These are phyloP conservation scores for Protostelium mycophagum DNA, from an alignment of 78 protist genomes.

Conservation along the genomic window DNA sequence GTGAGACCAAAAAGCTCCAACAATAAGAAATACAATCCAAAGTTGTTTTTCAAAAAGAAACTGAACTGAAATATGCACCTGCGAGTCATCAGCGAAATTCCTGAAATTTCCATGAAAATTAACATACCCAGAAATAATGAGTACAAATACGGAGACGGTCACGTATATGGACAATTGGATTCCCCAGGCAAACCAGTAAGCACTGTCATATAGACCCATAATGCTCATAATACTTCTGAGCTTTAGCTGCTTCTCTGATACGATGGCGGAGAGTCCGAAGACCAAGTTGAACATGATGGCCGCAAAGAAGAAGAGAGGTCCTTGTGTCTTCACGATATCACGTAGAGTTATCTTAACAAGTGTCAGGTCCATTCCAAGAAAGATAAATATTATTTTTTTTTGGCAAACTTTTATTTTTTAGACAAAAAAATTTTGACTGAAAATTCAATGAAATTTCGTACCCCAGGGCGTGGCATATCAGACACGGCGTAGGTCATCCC, in stretches of 20 bases:
- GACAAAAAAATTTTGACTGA: too few species aligned
- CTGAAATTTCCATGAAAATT: too few species aligned
- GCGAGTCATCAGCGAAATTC: slow-evolving; percentile 16
- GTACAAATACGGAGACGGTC: slow-evolving; percentile 1
- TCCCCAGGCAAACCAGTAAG: slow-evolving; percentile 49
- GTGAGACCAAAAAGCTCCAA: slow-evolving; percentile 37
- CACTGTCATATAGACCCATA: slow-evolving; percentile 48
- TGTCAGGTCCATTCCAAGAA: too few species aligned
- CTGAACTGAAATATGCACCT: slow-evolving; percentile 26
- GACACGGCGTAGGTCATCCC: too few species aligned
- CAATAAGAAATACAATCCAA: slow-evolving; percentile 21
- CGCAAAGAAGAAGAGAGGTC: neutral
- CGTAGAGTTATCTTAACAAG: too few species aligned
- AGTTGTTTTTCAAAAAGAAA: slow-evolving; percentile 21
- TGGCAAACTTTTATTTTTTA: too few species aligned
- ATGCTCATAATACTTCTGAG: slow-evolving; percentile 38
- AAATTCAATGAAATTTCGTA: too few species aligned
- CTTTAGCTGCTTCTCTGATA: slow-evolving; percentile 11
- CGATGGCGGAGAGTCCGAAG: neutral
- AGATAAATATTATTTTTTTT: too few species aligned
- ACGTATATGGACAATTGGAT: slow-evolving; percentile 13
- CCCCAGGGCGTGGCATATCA: too few species aligned
- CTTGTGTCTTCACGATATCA: neutral
- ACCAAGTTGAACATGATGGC: neutral
- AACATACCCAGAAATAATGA: neutral